Percentiles rank a stretch among this genome's conserved stretches.
These are phyloP conservation scores for Lipomyces orientalis DNA, from an alignment of 805 yeast genomes.

Conservation along the genomic window DNA sequence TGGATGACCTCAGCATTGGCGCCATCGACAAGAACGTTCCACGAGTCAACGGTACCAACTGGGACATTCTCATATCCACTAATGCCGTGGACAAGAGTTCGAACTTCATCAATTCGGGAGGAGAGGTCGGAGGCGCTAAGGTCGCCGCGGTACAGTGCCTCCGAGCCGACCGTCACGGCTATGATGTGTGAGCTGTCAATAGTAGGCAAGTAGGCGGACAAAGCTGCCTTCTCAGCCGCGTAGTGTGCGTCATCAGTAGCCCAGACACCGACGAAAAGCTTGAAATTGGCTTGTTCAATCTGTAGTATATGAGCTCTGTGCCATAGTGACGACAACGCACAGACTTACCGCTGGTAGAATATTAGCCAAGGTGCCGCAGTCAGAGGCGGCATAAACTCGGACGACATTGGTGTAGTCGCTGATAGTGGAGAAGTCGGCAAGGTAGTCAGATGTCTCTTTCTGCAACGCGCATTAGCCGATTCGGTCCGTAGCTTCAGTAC, in stretches of 20 bases:
- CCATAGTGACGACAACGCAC: no score
- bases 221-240: constrained; percentile 73
- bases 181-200: constrained; percentile 71
- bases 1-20: constrained; percentile 69
- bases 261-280: constrained; percentile 87
- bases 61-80: constrained; percentile 56
- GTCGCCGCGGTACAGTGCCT: constrained; percentile 91
- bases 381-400: constrained; percentile 91
- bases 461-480: background rate
- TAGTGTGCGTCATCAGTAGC: constrained; percentile 86
- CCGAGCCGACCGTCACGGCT: constrained; percentile 90
- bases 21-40: constrained; percentile 90
- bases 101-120: constrained; percentile 64
- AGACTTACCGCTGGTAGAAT: constrained; percentile 78
- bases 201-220: constrained; percentile 70
- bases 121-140: constrained; percentile 77
- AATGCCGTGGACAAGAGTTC: constrained; percentile 62
- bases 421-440: constrained; percentile 66
- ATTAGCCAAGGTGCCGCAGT: constrained; percentile 84
- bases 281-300: constrained; percentile 70
- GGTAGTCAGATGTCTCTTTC: constrained; percentile 62
- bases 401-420: constrained; percentile 65
- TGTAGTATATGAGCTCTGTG: background rate
- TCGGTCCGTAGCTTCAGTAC: background rate
- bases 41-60: constrained; percentile 95